Evolutionary conservation across 306 rosid species (phyloP).

Genomic region (Erythrophleum fordii): DNA sequence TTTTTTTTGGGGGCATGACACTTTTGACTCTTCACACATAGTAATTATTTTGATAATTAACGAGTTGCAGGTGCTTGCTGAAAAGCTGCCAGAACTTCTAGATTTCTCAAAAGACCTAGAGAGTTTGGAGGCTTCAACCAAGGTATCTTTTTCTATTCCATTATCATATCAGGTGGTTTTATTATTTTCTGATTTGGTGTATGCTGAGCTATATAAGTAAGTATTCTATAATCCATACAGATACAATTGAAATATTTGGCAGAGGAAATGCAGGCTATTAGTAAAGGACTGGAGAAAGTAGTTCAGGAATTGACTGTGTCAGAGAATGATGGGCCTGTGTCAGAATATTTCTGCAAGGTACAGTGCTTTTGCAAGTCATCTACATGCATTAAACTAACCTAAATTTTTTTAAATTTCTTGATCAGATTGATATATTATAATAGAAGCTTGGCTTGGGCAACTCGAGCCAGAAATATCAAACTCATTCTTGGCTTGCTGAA

Average conservation of each 20-base stretch:
- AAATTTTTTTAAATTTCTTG: neutral
- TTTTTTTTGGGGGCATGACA: neutral
- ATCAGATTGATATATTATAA: neutral
- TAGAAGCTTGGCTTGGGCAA: no score
- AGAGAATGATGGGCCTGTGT: conserved; percentile 84
- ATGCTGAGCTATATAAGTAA: conserved; percentile 30
- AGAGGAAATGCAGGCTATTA: conserved; percentile 98
- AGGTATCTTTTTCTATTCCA: conserved; percentile 54
- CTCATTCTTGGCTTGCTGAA: no score
- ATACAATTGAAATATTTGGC: conserved; percentile 95
- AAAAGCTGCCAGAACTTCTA: conserved; percentile 90
- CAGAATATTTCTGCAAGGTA: conserved; percentile 87
- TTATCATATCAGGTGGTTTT: conserved; percentile 21
- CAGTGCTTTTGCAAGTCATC: conserved; percentile 15
- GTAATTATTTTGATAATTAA: conserved; percentile 40
- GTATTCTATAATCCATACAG: conserved; percentile 51
- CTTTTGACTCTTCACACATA: neutral
- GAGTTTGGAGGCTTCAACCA: conserved; percentile 82
- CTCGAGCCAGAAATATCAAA: no score
- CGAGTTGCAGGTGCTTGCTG: conserved; percentile 78
- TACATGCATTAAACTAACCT: conserved; percentile 8
- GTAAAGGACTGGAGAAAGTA: conserved; percentile 94
- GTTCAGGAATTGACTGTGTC: conserved; percentile 89
- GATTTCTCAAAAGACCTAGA: conserved; percentile 77
- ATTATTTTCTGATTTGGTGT: conserved; percentile 26